Percentiles rank a stretch among this genome's conserved stretches.
phyloP scores from a whole-genome alignment of 306 rosid genomes.

The Castanea mollissima region DNA sequence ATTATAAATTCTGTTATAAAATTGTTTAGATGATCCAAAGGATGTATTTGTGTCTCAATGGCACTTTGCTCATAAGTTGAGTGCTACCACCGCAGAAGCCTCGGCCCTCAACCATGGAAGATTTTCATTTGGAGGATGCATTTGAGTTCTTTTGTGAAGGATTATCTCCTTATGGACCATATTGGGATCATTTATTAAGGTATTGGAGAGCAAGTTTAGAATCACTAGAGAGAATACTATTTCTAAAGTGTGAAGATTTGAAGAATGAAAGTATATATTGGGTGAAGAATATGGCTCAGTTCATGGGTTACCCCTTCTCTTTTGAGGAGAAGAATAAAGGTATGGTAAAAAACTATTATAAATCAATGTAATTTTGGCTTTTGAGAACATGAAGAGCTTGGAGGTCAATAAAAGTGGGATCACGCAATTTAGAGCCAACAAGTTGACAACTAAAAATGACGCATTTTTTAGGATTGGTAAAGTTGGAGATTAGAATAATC shows the following conservation, averaged over 20 bases:
- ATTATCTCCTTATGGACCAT: neutral
- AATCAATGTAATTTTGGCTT: constrained; percentile 9
- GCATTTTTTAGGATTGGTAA: constrained; percentile 12
- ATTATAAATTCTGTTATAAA: too few species aligned
- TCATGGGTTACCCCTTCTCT: constrained; percentile 14
- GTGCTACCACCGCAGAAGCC: neutral
- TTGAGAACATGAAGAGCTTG: constrained; percentile 19
- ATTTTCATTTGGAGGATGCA: neutral
- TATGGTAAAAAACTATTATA: neutral
- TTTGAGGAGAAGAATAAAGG: constrained; percentile 16
- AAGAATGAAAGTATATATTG: neutral
- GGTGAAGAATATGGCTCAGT: constrained; percentile 14
- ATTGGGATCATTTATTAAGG: constrained; percentile 14
- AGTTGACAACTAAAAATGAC: neutral
- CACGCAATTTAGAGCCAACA: too few species aligned
- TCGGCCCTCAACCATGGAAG: too few species aligned
- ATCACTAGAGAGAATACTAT: constrained; percentile 5
- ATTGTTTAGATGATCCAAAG: too few species aligned
- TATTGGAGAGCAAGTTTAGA: constrained; percentile 2
- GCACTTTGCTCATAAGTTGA: neutral
- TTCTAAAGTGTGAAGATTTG: constrained; percentile 18
- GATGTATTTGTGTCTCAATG: neutral
- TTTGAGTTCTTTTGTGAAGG: constrained; percentile 27
- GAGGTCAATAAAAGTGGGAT: constrained; percentile 19
- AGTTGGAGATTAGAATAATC: constrained; percentile 18